Base-by-base conservation (phyloP, 345 rosid species). In the Hypericum perforatum region DNA sequence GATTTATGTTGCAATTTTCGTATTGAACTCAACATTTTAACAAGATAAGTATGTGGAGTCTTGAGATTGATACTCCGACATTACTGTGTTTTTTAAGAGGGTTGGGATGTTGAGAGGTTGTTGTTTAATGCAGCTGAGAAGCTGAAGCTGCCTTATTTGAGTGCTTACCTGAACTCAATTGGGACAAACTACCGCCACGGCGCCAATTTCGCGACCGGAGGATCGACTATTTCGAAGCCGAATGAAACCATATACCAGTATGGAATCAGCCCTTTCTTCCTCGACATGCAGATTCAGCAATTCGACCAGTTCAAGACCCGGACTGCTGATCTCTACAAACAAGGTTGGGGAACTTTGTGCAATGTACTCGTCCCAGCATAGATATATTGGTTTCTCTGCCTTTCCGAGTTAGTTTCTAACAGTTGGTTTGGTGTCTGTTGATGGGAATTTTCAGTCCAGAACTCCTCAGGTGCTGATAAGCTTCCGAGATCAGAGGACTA, bases 131-230 rank as follows among this genome's bases (percentile, higher is more conserved):
- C 84, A 87, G 96, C 96, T 74, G 96, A 91, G 81, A 66, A 56
- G 50, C 53, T 87, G 47, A 74, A 67, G 36, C 42, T 85, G 39
- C 96, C 95, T 0, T 87, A 87, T 70, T 65, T 91, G 73, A 78
- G 86, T 63, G 98, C 98, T 1, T 91, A 87, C 70, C 45, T 91
- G 65, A 81, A 91, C 72, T 91, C 96, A 8, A 67, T 91, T 6
- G 98, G 89, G 58, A 59, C 86, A 49, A 76, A 75, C 57, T 91
- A 78, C 74, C 70, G 89, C 71, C 90, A 81, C 50, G 98, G 96
- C 6, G 98, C 95, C 1, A 91, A 87, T 66, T 82, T 91, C 63
- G 96, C 98, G 0, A 82, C 95, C 0, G 96, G 98, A 41, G 98
- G 98, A 16, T 87, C 96, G 41, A 91, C 98, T 41, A 82, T 91